These are phyloP conservation scores for Ormosia emarginata DNA, from an alignment of 306 rosid species.

Conservation along the genomic window DNA sequence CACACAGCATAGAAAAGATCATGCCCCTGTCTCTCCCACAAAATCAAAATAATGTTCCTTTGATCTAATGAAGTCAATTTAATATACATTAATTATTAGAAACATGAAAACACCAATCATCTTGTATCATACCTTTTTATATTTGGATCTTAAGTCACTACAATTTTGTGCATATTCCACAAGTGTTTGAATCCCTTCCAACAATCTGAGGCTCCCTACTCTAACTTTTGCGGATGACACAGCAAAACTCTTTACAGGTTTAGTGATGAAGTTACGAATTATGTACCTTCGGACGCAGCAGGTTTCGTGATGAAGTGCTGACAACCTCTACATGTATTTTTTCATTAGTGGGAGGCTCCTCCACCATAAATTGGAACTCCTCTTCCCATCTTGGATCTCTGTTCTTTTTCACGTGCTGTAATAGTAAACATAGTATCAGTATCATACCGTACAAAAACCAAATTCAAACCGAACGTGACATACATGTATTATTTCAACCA, in stretches of 20 bases:
- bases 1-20: neutral
- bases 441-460: neutral
- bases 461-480: neutral
- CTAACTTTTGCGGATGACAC: neutral
- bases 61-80: neutral
- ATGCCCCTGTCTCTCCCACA: no score
- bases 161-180: neutral
- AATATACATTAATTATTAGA: neutral
- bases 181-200: neutral
- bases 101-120: neutral
- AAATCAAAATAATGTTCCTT: neutral
- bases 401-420: constrained; percentile 64
- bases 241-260: neutral
- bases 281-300: constrained; percentile 72
- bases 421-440: neutral
- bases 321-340: constrained; percentile 76
- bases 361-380: constrained; percentile 64
- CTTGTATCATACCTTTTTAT: neutral
- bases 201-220: neutral
- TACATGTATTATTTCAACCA: neutral
- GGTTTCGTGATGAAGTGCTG: constrained; percentile 72
- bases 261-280: neutral
- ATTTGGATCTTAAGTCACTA: neutral
- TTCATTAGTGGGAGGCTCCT: constrained; percentile 74
- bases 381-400: constrained; percentile 97